A percentile compares a stretch with the other conserved stretches of the same genome.
phyloP scores from a whole-genome alignment of 495 filamentous ascomycete species.

The Penicillium desertorum region DNA sequence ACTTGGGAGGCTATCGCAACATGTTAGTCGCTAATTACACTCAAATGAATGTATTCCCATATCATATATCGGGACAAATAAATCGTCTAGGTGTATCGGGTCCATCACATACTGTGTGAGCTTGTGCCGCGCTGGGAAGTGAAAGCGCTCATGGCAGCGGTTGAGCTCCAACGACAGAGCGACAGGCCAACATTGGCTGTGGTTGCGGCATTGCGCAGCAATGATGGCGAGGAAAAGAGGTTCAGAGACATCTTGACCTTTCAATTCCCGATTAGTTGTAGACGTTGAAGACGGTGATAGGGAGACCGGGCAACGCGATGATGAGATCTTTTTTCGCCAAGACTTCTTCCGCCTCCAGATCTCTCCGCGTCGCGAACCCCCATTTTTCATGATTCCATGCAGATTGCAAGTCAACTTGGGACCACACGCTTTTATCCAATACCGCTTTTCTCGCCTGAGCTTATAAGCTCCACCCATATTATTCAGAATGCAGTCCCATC shows the following conservation, averaged over 20 bases:
- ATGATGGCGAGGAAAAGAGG: constrained; percentile 32
- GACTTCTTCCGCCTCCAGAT: constrained; percentile 27
- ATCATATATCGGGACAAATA: not conserved
- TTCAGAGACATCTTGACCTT: constrained; percentile 32
- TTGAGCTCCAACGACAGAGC: constrained; percentile 45
- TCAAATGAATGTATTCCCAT: not conserved
- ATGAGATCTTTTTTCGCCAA: constrained; percentile 36
- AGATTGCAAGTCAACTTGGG: constrained; percentile 2
- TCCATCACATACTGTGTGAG: constrained; percentile 26
- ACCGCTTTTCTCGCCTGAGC: not conserved
- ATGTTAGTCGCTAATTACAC: constrained; percentile 5
- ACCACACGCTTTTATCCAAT: not conserved
- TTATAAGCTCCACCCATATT: not conserved
- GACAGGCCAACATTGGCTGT: constrained; percentile 24
- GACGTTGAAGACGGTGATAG: constrained; percentile 7
- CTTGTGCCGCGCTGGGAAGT: constrained; percentile 26
- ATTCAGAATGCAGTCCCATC: constrained; percentile 75
- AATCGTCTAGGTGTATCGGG: not conserved
- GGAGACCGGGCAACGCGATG: constrained; percentile 12
- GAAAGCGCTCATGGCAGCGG: constrained; percentile 33
- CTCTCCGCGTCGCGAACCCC: constrained; percentile 27
- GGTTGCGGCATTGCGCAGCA: constrained; percentile 30
- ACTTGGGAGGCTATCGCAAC: constrained; percentile 19
- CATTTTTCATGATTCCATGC: constrained; percentile 2
- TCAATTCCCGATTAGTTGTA: not conserved